phyloP scores from a whole-genome alignment of 2,329 filamentous ascomycete species.

The Aspergillus persii region DNA sequence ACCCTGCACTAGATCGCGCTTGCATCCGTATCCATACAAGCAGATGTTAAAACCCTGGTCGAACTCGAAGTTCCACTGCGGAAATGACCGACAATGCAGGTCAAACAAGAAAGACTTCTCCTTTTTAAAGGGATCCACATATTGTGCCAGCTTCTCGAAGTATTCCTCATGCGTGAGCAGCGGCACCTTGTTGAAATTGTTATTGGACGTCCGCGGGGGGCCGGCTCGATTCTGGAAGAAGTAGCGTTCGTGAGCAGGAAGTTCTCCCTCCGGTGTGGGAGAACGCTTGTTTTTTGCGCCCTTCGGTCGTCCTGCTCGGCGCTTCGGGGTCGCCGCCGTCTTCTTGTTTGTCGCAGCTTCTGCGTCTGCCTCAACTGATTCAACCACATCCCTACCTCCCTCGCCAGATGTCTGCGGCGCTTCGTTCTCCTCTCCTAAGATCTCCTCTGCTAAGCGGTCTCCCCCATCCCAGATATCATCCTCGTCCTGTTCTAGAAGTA shows the following conservation, averaged over 20 bases:
- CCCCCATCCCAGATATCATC: conserved; percentile 63
- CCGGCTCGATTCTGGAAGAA: conserved; percentile 89
- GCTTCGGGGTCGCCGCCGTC: conserved; percentile 51
- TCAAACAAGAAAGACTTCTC: conserved; percentile 71
- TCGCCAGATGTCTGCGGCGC: conserved; percentile 22
- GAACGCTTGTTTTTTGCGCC: conserved; percentile 61
- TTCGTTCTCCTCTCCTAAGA: conserved; percentile 53
- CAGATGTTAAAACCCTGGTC: conserved; percentile 84
- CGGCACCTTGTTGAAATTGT: conserved; percentile 70
- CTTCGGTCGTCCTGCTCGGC: conserved; percentile 56
- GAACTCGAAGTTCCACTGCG: conserved; percentile 91
- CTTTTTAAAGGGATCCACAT: conserved; percentile 65
- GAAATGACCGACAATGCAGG: conserved; percentile 76
- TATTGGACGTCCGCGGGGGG: conserved; percentile 78
- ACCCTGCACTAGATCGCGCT: conserved; percentile 68
- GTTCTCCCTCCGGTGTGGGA: conserved; percentile 74
- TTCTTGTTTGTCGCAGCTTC: conserved; percentile 45
- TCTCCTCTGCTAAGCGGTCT: conserved; percentile 66
- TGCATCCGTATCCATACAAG: conserved; percentile 90
- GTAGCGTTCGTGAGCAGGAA: conserved; percentile 86
- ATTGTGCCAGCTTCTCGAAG: conserved; percentile 65
- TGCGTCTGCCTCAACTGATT: conserved; percentile 31
- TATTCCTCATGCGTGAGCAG: conserved; percentile 91
- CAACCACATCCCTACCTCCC: conserved; percentile 24
- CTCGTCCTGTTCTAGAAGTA: conserved; percentile 73